A percentile compares a stretch with the other conserved stretches of the same genome.
Evolutionary conservation across 805 yeast species (phyloP).

Genomic region (Myxozyma sirexii): DNA sequence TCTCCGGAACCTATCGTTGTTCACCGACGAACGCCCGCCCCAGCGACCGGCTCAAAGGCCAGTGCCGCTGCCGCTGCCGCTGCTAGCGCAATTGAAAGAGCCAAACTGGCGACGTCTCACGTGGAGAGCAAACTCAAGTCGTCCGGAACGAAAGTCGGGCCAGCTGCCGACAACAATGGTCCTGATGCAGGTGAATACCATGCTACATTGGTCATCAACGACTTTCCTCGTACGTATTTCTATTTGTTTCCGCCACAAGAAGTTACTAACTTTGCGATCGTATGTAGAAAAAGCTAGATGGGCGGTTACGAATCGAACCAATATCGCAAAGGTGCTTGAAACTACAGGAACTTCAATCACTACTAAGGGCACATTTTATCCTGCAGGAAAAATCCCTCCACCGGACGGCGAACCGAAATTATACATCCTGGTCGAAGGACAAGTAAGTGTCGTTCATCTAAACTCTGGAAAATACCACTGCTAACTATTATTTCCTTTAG

Average conservation of each 20-base stretch:
- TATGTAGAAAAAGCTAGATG: slow-evolving; percentile 61
- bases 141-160: slow-evolving; percentile 48
- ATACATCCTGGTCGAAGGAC: slow-evolving; percentile 75
- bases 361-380: slow-evolving; percentile 75
- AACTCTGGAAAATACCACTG: background rate
- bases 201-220: slow-evolving; percentile 77
- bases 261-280: background rate
- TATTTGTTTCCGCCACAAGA: background rate
- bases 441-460: slow-evolving; percentile 19
- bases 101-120: slow-evolving; percentile 32
- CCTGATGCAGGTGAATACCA: slow-evolving; percentile 61
- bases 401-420: slow-evolving; percentile 67
- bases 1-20: slow-evolving; percentile 24
- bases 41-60: slow-evolving; percentile 1
- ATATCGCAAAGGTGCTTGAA: slow-evolving; percentile 65
- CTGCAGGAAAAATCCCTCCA: slow-evolving; percentile 58
- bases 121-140: slow-evolving; percentile 38
- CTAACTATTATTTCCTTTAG: background rate
- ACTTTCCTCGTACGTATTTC: slow-evolving; percentile 59
- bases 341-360: slow-evolving; percentile 76
- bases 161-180: slow-evolving; percentile 56
- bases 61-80: slow-evolving; percentile 26
- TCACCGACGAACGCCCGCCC: slow-evolving; percentile 9
- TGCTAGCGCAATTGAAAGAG: slow-evolving; percentile 32
- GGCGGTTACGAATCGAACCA: slow-evolving; percentile 71